Evolutionary conservation across 2,329 filamentous ascomycete genomes (phyloP), one percentile per base, ranked within the genome.

Genomic region (Aureobasidium sp.): DNA sequence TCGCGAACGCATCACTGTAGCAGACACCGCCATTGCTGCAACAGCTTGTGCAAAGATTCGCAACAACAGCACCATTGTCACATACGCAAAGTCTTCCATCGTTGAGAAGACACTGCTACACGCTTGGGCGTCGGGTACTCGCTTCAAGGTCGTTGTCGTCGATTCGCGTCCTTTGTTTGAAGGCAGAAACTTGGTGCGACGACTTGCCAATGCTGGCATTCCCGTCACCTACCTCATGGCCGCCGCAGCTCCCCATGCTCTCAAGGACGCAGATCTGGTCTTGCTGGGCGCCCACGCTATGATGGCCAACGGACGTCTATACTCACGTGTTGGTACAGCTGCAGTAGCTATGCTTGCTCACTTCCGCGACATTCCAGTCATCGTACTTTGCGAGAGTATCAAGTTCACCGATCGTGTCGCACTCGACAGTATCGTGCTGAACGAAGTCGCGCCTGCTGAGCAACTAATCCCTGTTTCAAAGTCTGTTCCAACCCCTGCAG

Each of bases 341-440:
- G 88, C 96, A 67, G 87, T 98, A 13, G 95, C 95, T 23, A 92
- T 96, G 83, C 90, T 92, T 48, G 95, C 95, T 8, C 89, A 91
- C 60, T 89, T 92, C 65, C 85, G 90, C 25, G 90, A 91, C 66
- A 88, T 95, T 43, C 92, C 93, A 1, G 93, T 98, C 66, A 90
- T 97, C 40, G 93, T 97, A 4, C 92, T 97, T 67, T 97, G 94
- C 78, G 95, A 98, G 82, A 96, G 92, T 5, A 91, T 98, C 81
- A 99, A 98, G 80, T 98, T 98, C 77, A 93, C 96, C 73, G 90
- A 94, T 72, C 91, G 94, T 66, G 93, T 98, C 15, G 93, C 94
- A 9, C 89, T 97, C 18, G 96, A 98, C 80, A 95, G 94, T 29
- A 93, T 98, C 70, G 95, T 96, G 48, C 91, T 94, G 74, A 99